These are phyloP conservation scores for Sphaerostilbella broomeana DNA, from an alignment of 2,329 filamentous ascomycete species.

Conservation along the genomic window DNA sequence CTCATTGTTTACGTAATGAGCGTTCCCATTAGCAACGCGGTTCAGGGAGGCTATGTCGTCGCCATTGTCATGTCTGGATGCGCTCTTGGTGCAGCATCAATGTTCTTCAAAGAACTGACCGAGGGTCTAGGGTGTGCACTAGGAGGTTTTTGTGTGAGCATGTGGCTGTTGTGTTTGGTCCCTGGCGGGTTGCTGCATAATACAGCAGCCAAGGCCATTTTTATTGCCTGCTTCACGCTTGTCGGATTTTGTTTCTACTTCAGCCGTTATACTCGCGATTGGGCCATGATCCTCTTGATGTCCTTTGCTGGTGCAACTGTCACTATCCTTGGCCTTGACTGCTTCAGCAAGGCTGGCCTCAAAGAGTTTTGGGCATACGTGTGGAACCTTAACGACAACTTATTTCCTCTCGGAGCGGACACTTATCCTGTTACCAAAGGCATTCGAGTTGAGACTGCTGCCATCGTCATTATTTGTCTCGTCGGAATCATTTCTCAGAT, in stretches of 20 bases:
- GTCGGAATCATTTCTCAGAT: slow-evolving; percentile 78
- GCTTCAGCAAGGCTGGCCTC: slow-evolving; percentile 79
- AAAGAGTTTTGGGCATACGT: slow-evolving; percentile 97
- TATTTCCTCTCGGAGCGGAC: slow-evolving; percentile 69
- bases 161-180: slow-evolving; percentile 82
- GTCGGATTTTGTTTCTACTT: slow-evolving; percentile 69
- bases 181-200: slow-evolving; percentile 66
- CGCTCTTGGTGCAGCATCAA: slow-evolving; percentile 64
- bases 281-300: slow-evolving; percentile 68
- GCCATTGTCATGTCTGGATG: slow-evolving; percentile 67
- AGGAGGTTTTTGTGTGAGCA: slow-evolving; percentile 76
- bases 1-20: slow-evolving; percentile 86
- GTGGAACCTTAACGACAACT: slow-evolving; percentile 71
- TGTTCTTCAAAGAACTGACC: slow-evolving; percentile 78
- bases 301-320: slow-evolving; percentile 77
- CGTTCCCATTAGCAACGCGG: slow-evolving; percentile 62
- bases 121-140: slow-evolving; percentile 77
- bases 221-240: slow-evolving; percentile 67
- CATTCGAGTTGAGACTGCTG: slow-evolving; percentile 77
- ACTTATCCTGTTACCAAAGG: slow-evolving; percentile 83
- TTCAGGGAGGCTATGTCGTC: slow-evolving; percentile 83
- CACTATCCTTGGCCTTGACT: slow-evolving; percentile 79
- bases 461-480: slow-evolving; percentile 65
- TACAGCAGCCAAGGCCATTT: slow-evolving; percentile 58
- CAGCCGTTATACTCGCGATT: slow-evolving; percentile 68